phyloP scores from a whole-genome alignment of 2,329 filamentous ascomycete genomes.

The Diplodia corticola region DNA sequence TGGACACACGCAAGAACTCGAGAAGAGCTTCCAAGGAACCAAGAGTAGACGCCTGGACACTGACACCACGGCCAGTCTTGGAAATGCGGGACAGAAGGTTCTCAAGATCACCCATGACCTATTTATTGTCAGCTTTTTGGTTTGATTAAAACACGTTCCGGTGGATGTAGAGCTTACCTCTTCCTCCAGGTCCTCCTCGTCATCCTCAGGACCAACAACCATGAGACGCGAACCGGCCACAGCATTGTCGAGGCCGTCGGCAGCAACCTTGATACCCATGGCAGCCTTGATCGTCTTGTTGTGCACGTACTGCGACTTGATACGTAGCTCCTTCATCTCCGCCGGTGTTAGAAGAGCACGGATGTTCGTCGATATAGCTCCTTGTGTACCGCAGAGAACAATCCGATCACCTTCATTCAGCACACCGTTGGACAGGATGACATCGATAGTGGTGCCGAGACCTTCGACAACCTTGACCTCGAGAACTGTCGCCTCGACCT shows the following conservation, averaged over 20 bases:
- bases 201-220: conserved; percentile 91
- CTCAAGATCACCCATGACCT: conserved; percentile 87
- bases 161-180: conserved; percentile 50
- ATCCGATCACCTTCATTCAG: conserved; percentile 92
- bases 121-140: neutral
- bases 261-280: conserved; percentile 97
- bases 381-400: conserved; percentile 94
- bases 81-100: conserved; percentile 88
- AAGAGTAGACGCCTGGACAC: conserved; percentile 94
- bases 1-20: conserved; percentile 92
- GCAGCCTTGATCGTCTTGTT: conserved; percentile 99
- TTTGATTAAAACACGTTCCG: neutral
- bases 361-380: conserved; percentile 92
- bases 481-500: conserved; percentile 95
- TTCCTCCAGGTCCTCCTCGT: conserved; percentile 94
- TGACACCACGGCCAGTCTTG: conserved; percentile 90
- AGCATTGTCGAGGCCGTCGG: conserved; percentile 90
- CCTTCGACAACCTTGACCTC: conserved; percentile 99
- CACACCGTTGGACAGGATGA: conserved; percentile 94
- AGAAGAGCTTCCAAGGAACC: conserved; percentile 94
- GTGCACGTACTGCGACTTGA: conserved; percentile 96
- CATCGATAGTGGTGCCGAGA: conserved; percentile 97
- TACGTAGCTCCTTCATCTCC: conserved; percentile 86
- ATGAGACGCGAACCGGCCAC: conserved; percentile 95
- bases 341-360: conserved; percentile 91